Evolutionary conservation across 306 rosid species (phyloP).

Genomic region (Trifolium repens): DNA sequence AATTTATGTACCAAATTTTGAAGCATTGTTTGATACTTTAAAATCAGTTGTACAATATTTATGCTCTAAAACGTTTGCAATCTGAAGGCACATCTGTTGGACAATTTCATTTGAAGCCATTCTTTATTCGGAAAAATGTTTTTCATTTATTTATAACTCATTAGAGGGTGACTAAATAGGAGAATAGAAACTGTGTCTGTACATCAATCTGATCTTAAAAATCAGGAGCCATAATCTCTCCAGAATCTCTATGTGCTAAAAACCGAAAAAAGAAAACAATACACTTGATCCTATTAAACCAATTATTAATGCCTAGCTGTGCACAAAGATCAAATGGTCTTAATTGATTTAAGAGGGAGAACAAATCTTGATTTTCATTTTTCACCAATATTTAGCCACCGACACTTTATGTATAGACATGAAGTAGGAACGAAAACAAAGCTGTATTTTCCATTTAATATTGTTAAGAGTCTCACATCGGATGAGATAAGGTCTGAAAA

Average conservation of each 20-base stretch:
- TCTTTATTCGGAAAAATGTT: background rate
- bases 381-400: background rate
- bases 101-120: constrained; percentile 16
- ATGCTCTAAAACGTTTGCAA: constrained; percentile 1
- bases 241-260: background rate
- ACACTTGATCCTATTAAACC: background rate
- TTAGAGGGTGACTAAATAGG: background rate
- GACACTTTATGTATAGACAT: background rate
- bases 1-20: constrained; percentile 22
- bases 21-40: constrained; percentile 15
- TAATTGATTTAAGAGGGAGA: background rate
- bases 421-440: constrained; percentile 4
- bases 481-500: background rate
- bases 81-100: background rate
- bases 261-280: background rate
- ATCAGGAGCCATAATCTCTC: background rate
- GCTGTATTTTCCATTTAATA: background rate
- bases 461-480: background rate
- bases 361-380: background rate
- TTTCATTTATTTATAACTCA: background rate
- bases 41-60: constrained; percentile 17
- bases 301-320: background rate
- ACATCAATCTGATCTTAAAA: background rate
- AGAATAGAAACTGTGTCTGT: constrained; percentile 2
- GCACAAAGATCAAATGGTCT: background rate